Evolutionary conservation across 2,329 filamentous ascomycete genomes (phyloP).

Genomic region (Coniochaeta sp.): DNA sequence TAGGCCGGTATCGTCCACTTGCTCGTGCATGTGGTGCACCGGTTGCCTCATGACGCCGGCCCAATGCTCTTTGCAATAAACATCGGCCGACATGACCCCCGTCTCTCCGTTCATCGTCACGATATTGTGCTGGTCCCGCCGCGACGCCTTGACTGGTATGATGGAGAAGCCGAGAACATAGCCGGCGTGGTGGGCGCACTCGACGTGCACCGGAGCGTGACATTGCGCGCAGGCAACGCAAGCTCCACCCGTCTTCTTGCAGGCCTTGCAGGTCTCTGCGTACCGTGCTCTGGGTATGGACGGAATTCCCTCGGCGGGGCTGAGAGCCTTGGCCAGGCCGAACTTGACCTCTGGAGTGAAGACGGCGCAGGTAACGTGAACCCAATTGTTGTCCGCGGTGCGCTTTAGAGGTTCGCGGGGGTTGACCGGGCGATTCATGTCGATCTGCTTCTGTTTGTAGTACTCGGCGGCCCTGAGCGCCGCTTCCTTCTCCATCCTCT

Average conservation of each 20-base stretch:
- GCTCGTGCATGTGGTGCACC: constrained; percentile 70
- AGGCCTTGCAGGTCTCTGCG: constrained; percentile 75
- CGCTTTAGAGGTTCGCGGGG: constrained; percentile 89
- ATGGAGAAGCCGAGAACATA: constrained; percentile 88
- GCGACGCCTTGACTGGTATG: constrained; percentile 79
- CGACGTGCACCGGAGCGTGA: constrained; percentile 67
- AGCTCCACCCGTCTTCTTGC: constrained; percentile 67
- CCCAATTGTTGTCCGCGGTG: constrained; percentile 96
- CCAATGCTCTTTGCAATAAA: constrained; percentile 86
- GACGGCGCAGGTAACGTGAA: constrained; percentile 87
- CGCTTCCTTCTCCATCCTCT: constrained; percentile 77
- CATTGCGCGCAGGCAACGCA: constrained; percentile 79
- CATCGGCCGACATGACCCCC: constrained; percentile 73
- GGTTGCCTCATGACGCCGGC: constrained; percentile 27
- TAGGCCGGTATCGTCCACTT: constrained; percentile 60
- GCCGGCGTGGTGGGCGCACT: constrained; percentile 78
- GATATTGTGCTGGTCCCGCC: constrained; percentile 71
- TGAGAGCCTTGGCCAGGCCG: constrained; percentile 72
- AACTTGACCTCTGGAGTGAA: constrained; percentile 94
- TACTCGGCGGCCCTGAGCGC: constrained; percentile 72
- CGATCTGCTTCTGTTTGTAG: constrained; percentile 76
- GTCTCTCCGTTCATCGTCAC: constrained; percentile 75
- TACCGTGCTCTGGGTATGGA: constrained; percentile 68
- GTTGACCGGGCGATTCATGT: constrained; percentile 72
- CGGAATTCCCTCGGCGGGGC: constrained; percentile 84